These are phyloP conservation scores for Lentinula edodes DNA, from an alignment of 768 basidiomycete species.

Conservation along the genomic window DNA sequence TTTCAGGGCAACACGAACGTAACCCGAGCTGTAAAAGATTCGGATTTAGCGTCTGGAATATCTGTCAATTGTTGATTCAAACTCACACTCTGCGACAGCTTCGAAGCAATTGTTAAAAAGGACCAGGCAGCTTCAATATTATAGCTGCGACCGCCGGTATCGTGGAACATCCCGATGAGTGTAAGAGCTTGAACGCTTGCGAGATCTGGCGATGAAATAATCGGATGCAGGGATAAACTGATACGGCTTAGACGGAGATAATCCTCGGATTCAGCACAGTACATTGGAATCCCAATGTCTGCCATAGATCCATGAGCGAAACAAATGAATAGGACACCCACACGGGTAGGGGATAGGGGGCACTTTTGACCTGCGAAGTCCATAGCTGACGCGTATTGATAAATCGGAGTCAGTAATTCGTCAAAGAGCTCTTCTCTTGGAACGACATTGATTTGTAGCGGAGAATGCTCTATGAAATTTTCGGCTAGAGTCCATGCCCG, in stretches of 20 bases:
- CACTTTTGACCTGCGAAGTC: conserved; percentile 10
- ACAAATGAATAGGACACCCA: conserved; percentile 24
- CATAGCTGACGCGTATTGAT: conserved; percentile 10
- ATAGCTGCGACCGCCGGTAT: conserved; percentile 11
- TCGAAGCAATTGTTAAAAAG: conserved; percentile 21
- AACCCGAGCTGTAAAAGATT: neutral
- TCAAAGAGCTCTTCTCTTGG: conserved; percentile 20
- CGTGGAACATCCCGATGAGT: conserved; percentile 11
- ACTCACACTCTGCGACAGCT: conserved; percentile 27
- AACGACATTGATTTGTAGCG: conserved; percentile 10
- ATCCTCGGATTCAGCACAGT: conserved; percentile 14
- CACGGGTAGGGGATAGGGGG: conserved; percentile 16
- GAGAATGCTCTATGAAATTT: conserved; percentile 34
- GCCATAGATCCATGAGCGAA: conserved; percentile 30
- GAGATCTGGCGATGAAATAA: conserved; percentile 8
- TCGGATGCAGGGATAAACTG: conserved; percentile 8
- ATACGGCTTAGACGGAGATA: conserved; percentile 12
- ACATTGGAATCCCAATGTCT: conserved; percentile 29
- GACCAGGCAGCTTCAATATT: conserved; percentile 29
- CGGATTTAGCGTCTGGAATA: neutral
- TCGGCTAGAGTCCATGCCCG: conserved; percentile 40
- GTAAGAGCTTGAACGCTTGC: conserved; percentile 14
- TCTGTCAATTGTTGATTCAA: too few relatives aligned
- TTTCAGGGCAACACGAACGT: neutral
- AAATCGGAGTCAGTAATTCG: conserved; percentile 30